phyloP scores from a whole-genome alignment of 305 asterid genomes.

The Euphrasia arctica region DNA sequence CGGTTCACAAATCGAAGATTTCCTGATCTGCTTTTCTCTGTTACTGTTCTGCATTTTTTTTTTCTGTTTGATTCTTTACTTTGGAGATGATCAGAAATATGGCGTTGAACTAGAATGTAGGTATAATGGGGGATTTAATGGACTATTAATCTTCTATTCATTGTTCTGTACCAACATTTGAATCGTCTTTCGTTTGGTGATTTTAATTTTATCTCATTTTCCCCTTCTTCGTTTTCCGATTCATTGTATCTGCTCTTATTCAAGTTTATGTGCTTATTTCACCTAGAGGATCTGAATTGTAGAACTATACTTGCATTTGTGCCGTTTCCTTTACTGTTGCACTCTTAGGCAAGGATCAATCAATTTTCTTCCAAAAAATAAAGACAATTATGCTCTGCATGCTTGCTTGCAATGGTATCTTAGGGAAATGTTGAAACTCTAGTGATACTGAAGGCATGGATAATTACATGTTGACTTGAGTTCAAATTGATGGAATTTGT shows the following conservation, averaged over 20 bases:
- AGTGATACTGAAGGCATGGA: too few relatives aligned
- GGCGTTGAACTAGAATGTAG: too few relatives aligned
- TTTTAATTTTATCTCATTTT: background rate
- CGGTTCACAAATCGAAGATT: conserved; percentile 8
- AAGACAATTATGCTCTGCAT: too few relatives aligned
- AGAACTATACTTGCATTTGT: conserved; percentile 23
- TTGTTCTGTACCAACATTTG: background rate
- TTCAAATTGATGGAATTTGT: too few relatives aligned
- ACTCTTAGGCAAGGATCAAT: too few relatives aligned
- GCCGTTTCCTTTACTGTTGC: background rate
- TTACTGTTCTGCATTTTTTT: background rate
- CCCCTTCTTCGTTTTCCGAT: background rate
- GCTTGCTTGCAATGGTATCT: too few relatives aligned
- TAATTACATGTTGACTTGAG: too few relatives aligned
- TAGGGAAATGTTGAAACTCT: too few relatives aligned
- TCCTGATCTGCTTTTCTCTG: conserved; percentile 24
- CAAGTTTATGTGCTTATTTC: too few relatives aligned
- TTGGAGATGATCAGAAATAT: too few relatives aligned
- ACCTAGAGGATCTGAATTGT: conserved; percentile 9
- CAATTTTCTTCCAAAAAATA: too few relatives aligned
- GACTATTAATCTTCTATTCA: conserved; percentile 16
- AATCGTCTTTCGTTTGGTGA: conserved; percentile 5
- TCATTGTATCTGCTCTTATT: background rate
- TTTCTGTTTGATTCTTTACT: conserved; percentile 2
- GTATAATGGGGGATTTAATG: too few relatives aligned